Base-by-base conservation (phyloP, 2,329 filamentous ascomycete genomes). In the Botrytis fragariae region DNA sequence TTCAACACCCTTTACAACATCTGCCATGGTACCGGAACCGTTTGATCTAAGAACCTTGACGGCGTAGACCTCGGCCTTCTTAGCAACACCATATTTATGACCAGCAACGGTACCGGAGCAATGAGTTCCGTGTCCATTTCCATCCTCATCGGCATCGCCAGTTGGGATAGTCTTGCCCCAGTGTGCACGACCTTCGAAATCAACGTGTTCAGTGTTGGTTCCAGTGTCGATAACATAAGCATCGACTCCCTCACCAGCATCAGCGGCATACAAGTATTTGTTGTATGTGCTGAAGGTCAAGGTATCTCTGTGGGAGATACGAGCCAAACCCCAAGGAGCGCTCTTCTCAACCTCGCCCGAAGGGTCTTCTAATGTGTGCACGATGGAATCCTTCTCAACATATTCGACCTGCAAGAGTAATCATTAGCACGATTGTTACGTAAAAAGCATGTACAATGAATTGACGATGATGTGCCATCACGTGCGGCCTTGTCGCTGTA, bases 201-300 rank as follows among this genome's bases (percentile, higher is more conserved):
- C 96, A 78, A 97, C 94, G 86, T 99, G 96, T 67, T 95, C 89
- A 78, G 87, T 84, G 87, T 98, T 98, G 88, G 93, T 97, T 81
- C 96, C 97, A 73, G 96, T 99, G 86, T 99, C 96, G 81, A 99
- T 97, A 77, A 99, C 93, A 82, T 99, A 99, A 81, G 96, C 96
- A 84, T 99, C 96, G 79, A 99, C 96, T 83, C 96, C 97, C 87
- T 98, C 95, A 83, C 96, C 96, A 82, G 93, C 95, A 72, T 97
- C 92, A 73, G 89, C 87, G 73, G 94, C 89, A 83, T 96, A 99
- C 54, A 98, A 89, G 87, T 99, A 99, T 87, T 98, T 98, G 90
- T 98, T 98, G 87, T 96, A 98, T 83, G 90, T 95, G 79, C 93
- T 92, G 82, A 99, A 98, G 83, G 89, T 92, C 78, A 99, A 88